Percentiles rank a stretch among this genome's conserved stretches.
phyloP scores from a whole-genome alignment of 805 yeast species.

The Ascoidea rubescens region DNA sequence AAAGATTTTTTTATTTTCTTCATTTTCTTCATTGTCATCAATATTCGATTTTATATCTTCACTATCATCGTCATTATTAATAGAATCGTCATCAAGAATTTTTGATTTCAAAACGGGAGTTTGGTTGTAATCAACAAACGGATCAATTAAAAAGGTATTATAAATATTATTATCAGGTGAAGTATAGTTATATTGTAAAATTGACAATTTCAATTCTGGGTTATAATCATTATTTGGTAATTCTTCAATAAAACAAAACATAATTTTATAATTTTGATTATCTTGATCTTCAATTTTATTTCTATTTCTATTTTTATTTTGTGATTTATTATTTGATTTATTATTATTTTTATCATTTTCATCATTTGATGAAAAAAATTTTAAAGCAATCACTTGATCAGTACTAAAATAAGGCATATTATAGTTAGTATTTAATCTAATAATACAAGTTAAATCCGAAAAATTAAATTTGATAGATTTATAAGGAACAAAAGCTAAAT shows the following conservation, averaged over 20 bases:
- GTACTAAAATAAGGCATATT: slow-evolving; percentile 6
- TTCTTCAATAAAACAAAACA: slow-evolving; percentile 5
- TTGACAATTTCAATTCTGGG: slow-evolving; percentile 9
- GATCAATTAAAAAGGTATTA: neutral
- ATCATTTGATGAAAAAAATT: neutral
- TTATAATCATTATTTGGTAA: slow-evolving; percentile 9
- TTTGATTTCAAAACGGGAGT: neutral
- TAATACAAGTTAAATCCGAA: neutral
- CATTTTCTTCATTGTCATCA: neutral
- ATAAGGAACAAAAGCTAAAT: slow-evolving; percentile 10
- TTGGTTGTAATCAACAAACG: neutral
- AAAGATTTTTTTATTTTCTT: neutral
- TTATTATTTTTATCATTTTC: neutral
- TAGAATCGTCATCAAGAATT: neutral
- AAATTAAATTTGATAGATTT: slow-evolving; percentile 5
- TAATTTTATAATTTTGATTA: neutral
- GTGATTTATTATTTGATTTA: too few relatives aligned
- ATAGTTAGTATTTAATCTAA: slow-evolving; percentile 10
- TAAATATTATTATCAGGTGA: neutral
- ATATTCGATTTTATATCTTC: neutral
- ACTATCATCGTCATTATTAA: neutral
- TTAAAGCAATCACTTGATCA: slow-evolving; percentile 8
- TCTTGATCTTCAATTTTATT: too few relatives aligned
- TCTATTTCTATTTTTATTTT: too few relatives aligned
- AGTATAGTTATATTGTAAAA: neutral